Percentiles rank a stretch among this genome's conserved stretches.
These are phyloP conservation scores for Trematosphaeria pertusa DNA, from an alignment of 2,329 filamentous ascomycete species.

Conservation along the genomic window DNA sequence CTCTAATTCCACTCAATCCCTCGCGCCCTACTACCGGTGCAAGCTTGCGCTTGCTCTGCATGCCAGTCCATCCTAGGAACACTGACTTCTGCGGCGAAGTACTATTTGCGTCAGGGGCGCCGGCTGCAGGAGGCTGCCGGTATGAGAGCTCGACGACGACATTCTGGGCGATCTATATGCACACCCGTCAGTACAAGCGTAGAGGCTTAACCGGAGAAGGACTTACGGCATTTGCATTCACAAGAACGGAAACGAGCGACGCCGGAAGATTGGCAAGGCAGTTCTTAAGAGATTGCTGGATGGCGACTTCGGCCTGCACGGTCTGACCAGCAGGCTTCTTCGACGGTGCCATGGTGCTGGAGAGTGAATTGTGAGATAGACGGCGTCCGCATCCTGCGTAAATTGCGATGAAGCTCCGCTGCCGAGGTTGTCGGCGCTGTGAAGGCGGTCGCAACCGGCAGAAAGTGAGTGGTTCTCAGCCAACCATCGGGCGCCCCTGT, in stretches of 20 bases:
- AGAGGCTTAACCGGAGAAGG: constrained; percentile 1
- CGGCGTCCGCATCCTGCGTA: no score
- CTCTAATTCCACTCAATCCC: constrained; percentile 68
- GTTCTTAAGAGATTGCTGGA: constrained; percentile 83
- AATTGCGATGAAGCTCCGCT: constrained; percentile 9
- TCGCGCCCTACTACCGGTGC: constrained; percentile 77
- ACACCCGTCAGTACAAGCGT: constrained; percentile 57
- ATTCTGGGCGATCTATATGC: constrained; percentile 82
- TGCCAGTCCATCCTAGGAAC: constrained; percentile 95
- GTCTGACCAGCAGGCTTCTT: constrained; percentile 57
- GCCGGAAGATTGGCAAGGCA: constrained; percentile 93
- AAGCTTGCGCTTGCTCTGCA: constrained; percentile 88
- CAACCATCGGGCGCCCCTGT: constrained; percentile 26
- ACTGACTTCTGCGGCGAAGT: constrained; percentile 68
- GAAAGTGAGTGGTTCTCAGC: constrained; percentile 18
- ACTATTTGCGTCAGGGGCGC: constrained; percentile 44
- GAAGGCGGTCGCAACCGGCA: constrained; percentile 31
- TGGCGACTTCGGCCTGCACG: constrained; percentile 80
- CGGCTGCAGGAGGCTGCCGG: constrained; percentile 63
- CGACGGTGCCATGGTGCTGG: constrained; percentile 37
- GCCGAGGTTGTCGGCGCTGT: constrained; percentile 42
- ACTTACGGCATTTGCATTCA: constrained; percentile 88
- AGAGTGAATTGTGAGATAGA: constrained; percentile 5
- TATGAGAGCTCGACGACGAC: constrained; percentile 91
- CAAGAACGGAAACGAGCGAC: constrained; percentile 80